Base-by-base conservation (phyloP, 805 yeast species). In the Saitoella complicata region DNA sequence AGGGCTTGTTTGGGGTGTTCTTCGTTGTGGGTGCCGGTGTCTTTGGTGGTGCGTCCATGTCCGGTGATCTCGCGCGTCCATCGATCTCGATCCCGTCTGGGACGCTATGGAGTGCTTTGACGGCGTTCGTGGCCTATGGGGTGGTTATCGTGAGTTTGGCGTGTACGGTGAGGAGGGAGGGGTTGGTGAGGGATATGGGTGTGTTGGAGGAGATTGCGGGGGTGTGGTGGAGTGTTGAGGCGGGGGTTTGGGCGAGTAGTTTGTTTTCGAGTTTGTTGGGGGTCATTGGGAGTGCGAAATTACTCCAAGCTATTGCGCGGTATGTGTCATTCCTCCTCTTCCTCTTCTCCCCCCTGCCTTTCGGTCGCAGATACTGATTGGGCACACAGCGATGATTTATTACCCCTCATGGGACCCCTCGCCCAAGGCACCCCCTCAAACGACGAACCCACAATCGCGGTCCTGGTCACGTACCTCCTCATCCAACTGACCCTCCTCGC, bases 11-110 rank as follows among this genome's bases (percentile, higher is more conserved):
- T 71, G 97, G 97, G 3, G 83, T 91, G 39, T 85, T 91, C 59
- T 91, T 91, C 66, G 96, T 98, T 7, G 95, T 98, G 1, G 88
- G 98, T 0, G 95, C 97, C 5, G 99, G 99, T 46, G 87, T 91
- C 31, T 80, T 91, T 61, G 97, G 98, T 2, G 99, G 99, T 11
- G 96, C 98, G 1, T 82, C 94, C 29, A 91, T 91, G 99, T 85
- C 95, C 37, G 97, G 98, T 12, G 95, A 86, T 54, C 68, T 91
- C 50, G 66, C 72, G 45, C 76, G 72, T 45, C 99, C 99, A 0
- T 84, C 95, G 0, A 75, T 73, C 54, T 75, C 94, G 1, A 91
- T 91, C 40, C 98, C 99, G 0, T 70, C 72, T 48, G 99, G 99
- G n/a, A 91, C 98, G 0, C 61, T 91, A 31, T 74, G 78, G 68